Evolutionary conservation across 2,329 filamentous ascomycete species (phyloP).

Genomic region (Trichoderma arundinaceum): DNA sequence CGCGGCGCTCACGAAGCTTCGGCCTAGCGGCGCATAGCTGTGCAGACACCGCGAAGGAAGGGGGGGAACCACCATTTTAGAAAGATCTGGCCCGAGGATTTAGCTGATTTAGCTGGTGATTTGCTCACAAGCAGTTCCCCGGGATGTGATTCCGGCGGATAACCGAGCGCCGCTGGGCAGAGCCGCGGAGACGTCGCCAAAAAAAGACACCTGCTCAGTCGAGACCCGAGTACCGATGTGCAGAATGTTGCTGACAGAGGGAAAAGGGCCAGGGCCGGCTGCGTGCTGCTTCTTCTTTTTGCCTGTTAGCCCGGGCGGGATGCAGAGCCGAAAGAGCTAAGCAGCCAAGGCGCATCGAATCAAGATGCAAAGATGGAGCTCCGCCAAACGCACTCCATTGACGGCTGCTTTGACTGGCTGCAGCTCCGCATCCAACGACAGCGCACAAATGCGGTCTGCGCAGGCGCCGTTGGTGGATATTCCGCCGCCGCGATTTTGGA

Average conservation of each 20-base stretch:
- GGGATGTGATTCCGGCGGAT: slow-evolving; percentile 19
- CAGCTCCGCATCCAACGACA: slow-evolving; percentile 21
- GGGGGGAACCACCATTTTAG: neutral
- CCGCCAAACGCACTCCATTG: too few species aligned
- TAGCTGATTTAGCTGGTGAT: neutral
- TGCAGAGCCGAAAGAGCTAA: slow-evolving; percentile 5
- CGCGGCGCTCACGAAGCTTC: slow-evolving; percentile 2
- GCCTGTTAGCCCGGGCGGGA: neutral
- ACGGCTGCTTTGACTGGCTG: neutral
- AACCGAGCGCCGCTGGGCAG: neutral
- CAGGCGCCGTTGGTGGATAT: slow-evolving; percentile 14
- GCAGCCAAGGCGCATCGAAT: neutral
- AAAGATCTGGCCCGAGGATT: slow-evolving; percentile 8
- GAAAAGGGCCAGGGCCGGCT: too few species aligned
- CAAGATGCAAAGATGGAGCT: neutral
- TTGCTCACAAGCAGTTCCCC: neutral
- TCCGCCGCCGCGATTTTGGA: slow-evolving; percentile 3
- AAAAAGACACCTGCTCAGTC: slow-evolving; percentile 2
- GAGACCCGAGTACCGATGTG: neutral
- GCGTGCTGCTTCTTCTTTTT: slow-evolving; percentile 9
- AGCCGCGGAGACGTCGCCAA: neutral
- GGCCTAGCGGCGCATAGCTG: slow-evolving; percentile 6
- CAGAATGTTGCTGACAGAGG: too few species aligned
- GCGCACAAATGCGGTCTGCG: slow-evolving; percentile 19
- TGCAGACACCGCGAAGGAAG: neutral